These are phyloP conservation scores for Phytopythium cucurbitacearum DNA, from an alignment of 352 stramenopile species.

Conservation along the genomic window DNA sequence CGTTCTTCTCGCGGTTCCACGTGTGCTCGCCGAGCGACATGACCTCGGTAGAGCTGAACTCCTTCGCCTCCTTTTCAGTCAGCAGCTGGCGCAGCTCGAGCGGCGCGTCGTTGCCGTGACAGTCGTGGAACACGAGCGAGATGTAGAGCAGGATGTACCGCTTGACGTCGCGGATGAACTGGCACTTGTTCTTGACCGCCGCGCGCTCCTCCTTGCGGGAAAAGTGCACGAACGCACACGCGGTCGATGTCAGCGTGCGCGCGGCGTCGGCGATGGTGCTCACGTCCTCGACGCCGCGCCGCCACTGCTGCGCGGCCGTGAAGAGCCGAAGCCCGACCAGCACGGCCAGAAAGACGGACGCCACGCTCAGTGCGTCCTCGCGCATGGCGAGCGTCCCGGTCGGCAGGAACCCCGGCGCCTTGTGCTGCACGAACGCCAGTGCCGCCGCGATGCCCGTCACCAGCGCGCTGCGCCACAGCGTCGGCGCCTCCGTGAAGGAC, in stretches of 20 bases:
- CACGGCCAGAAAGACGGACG: slow-evolving; percentile 32
- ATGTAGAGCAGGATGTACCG: slow-evolving; percentile 54
- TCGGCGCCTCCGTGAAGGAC: slow-evolving; percentile 20
- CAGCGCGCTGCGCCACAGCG: slow-evolving; percentile 17
- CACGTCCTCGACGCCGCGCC: slow-evolving; percentile 33
- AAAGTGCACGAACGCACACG: slow-evolving; percentile 45
- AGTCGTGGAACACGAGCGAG: slow-evolving; percentile 56
- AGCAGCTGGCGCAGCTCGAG: slow-evolving; percentile 38
- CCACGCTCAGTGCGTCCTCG: slow-evolving; percentile 29
- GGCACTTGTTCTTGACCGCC: slow-evolving; percentile 38
- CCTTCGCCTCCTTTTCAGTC: slow-evolving; percentile 33
- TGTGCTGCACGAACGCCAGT: slow-evolving; percentile 19
- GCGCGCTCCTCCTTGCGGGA: slow-evolving; percentile 29
- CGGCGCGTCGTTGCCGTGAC: slow-evolving; percentile 30
- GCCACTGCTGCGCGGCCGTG: slow-evolving; percentile 39
- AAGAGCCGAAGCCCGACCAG: slow-evolving; percentile 40
- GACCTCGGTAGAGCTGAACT: slow-evolving; percentile 34
- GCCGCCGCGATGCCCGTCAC: slow-evolving; percentile 16
- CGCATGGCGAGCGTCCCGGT: slow-evolving; percentile 12
- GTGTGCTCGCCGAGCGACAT: slow-evolving; percentile 33
- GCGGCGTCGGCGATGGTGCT: slow-evolving; percentile 32
- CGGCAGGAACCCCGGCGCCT: slow-evolving; percentile 15
- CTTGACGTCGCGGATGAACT: slow-evolving; percentile 55
- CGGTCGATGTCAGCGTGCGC: slow-evolving; percentile 29
- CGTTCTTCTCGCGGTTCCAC: slow-evolving; percentile 38